Base-by-base conservation (phyloP, 2,329 filamentous ascomycete genomes). In the Didymella keratinophila region DNA sequence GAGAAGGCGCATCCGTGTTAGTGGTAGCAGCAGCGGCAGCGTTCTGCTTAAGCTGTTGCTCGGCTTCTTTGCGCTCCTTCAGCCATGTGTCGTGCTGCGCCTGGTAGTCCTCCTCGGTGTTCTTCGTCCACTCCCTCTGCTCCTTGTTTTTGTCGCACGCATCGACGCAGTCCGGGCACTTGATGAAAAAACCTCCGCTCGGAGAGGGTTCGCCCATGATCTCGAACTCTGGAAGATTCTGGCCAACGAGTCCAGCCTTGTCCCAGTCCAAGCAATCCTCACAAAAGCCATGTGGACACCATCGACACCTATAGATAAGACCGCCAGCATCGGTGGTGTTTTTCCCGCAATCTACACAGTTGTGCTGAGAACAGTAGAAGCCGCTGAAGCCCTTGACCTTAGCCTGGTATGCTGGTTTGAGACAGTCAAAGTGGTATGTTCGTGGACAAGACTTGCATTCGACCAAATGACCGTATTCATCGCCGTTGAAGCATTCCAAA, bases 251-350 rank as follows among this genome's bases (percentile, higher is more conserved):
- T 4, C 76, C 75, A 0, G 80, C 78, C 2, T 76, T 74, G 4
- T 82, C 78, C 73, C 82, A 86, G 46, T 86, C 80, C 0, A 87
- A 68, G 64, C 85, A 87, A 43, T 86, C 82, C 54, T 88, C 85
- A 64, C 86, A 88, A 64, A 79, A 87, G 0, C 81, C 84, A 2
- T 74, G 73, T 27, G 82, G 79, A 61, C 86, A 88, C 78, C 79
- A 85, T 9, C 83, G 78, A 65, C 85, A 87, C 21, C 82, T 78
- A 68, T 81, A 82, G 25, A 83, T 76, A 56, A 84, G 71, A 12
- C 81, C 81, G 1, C 81, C 81, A 2, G 79, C 81, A 32, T 82
- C 79, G 0, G 71, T 71, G 0, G 84, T 84, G 55, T 82, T 83
- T 64, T 83, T 83, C 2, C 74, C 72, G 58, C 86, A 88, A 39